A percentile compares a stretch with the other conserved stretches of the same genome.
These are phyloP conservation scores for Nitzschia inconspicua DNA, from an alignment of 108 stramenopile species.

Conservation along the genomic window DNA sequence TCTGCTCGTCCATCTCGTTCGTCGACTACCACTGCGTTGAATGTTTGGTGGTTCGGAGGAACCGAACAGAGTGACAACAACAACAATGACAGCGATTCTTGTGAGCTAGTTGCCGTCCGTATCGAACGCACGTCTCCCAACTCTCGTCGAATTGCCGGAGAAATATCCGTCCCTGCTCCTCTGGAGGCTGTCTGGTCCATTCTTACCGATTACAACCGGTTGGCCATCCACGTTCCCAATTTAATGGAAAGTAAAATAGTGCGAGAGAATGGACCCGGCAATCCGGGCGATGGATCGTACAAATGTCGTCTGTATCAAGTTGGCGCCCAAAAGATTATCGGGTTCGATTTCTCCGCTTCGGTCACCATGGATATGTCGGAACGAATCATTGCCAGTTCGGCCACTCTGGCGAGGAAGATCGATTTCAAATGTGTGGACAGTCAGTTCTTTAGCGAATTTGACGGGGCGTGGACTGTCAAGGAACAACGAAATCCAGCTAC, in stretches of 20 bases:
- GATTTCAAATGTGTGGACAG: conserved; percentile 82
- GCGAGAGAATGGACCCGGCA: background rate
- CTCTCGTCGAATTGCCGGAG: conserved; percentile 79
- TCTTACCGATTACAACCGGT: conserved; percentile 86
- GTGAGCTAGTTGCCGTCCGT: conserved; percentile 63
- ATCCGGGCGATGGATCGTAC: conserved; percentile 51
- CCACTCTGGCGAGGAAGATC: conserved; percentile 34
- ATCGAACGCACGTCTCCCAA: conserved; percentile 85
- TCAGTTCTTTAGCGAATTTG: conserved; percentile 85
- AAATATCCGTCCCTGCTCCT: conserved; percentile 52
- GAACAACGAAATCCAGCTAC: conserved; percentile 26
- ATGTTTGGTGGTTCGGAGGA: conserved; percentile 62
- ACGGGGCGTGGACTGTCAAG: conserved; percentile 71
- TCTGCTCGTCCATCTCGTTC: background rate
- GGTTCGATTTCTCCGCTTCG: conserved; percentile 87
- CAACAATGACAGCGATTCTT: conserved; percentile 35
- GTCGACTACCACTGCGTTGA: conserved; percentile 34
- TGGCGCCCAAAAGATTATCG: conserved; percentile 91
- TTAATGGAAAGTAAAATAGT: conserved; percentile 71
- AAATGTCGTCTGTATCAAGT: conserved; percentile 78
- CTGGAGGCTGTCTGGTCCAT: conserved; percentile 82
- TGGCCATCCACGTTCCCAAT: conserved; percentile 87
- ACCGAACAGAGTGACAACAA: conserved; percentile 8
- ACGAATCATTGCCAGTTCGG: conserved; percentile 22
- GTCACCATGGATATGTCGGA: conserved; percentile 92